A percentile compares a stretch with the other conserved stretches of the same genome.
phyloP scores from a whole-genome alignment of 371 early-diverging fungal genomes.

The Mucor racemosus region DNA sequence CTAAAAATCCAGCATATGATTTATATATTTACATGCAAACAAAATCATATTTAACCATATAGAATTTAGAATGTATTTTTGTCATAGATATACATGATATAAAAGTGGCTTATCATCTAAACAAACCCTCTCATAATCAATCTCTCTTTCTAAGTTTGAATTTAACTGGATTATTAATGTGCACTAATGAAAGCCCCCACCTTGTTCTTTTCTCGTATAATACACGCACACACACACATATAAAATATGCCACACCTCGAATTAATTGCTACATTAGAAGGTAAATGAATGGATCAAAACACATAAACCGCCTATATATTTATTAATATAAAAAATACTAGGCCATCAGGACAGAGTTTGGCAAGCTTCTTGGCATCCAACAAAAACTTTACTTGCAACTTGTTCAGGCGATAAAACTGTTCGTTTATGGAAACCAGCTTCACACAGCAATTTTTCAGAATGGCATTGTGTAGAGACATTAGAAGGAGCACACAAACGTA shows the following conservation, averaged over 20 bases:
- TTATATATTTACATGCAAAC: not conserved
- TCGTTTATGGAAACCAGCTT: slow-evolving; percentile 77
- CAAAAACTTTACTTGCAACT: slow-evolving; percentile 73
- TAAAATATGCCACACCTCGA: slow-evolving; percentile 46
- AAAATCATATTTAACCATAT: not conserved
- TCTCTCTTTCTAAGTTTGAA: not conserved
- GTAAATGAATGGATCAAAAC: slow-evolving; percentile 11
- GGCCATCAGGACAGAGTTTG: slow-evolving; percentile 93
- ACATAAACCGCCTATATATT: not conserved
- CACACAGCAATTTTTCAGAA: slow-evolving; percentile 42
- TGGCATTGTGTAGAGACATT: slow-evolving; percentile 82
- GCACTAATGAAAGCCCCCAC: not conserved
- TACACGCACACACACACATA: not conserved
- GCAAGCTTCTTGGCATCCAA: slow-evolving; percentile 91
- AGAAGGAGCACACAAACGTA: slow-evolving; percentile 89
- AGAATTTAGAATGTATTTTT: not conserved
- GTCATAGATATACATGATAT: not conserved
- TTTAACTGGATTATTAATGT: slow-evolving; percentile 4
- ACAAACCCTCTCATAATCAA: not conserved
- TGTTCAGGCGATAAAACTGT: slow-evolving; percentile 89
- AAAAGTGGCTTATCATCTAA: slow-evolving; percentile 28
- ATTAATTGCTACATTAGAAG: slow-evolving; percentile 48
- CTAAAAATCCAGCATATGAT: not conserved
- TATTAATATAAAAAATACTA: slow-evolving; percentile 10
- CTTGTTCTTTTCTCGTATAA: not conserved